Base-by-base conservation (phyloP, 805 yeast species). In the Starmerella tilneyi region DNA sequence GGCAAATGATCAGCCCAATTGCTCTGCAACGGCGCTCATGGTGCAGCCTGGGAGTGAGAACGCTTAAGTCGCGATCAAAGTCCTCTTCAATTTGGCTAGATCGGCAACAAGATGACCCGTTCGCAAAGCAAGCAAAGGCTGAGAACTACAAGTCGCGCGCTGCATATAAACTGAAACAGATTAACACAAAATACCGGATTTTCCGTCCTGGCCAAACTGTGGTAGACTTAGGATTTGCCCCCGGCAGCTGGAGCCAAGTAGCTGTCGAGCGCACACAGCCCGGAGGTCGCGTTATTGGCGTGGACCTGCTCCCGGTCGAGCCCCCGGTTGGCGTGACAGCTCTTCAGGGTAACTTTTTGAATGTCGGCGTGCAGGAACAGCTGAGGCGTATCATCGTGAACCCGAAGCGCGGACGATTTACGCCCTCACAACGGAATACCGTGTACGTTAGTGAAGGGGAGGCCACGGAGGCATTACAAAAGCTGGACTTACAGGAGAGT, bases 181-280 rank as follows among this genome's bases (percentile, higher is more conserved):
- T 92, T 9, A 78, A 88, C 59, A 67, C 75, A 13, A 76, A 73
- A 55, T 82, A 69, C 63, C 61, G 68, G 26, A 49, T 92, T 2
- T 78, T 89, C 60, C 62, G 64, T 31, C 69, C 69, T 2, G 69
- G 76, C 0, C 70, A 65, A 52, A 73, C 76, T 34, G 81, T 92
- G 0, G 76, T 92, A 4, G 98, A 92, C 65, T 65, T 92, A 37
- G 72, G 96, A 0, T 86, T 78, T 61, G 94, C 95, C 0, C 96
- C 96, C 0, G 96, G 96, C 0, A 86, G 94, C 3, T 85, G 96
- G 96, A 75, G 89, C 8, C 94, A 85, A 59, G 88, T 84, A 1
- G 88, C 89, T 0, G 64, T 73, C 8, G 74, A 74, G 43, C 61
- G 73, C 45, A 70, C 77, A 1, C 57, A 61, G 16, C 70, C 71